Base-by-base conservation (phyloP, 169 alveolate genomes). In the Babesia bovis region DNA sequence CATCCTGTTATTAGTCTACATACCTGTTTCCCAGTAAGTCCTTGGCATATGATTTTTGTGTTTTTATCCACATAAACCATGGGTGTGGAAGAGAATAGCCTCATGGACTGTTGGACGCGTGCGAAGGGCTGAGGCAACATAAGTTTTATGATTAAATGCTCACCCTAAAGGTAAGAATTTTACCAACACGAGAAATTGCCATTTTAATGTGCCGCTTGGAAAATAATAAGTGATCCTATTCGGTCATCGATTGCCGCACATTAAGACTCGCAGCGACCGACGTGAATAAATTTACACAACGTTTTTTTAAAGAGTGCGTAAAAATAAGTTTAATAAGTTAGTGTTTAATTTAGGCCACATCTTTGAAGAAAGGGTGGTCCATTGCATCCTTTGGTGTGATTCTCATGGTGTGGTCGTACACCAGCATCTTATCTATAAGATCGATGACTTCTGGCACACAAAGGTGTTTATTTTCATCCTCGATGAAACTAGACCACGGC, bases 341-440 rank as follows among this genome's bases (percentile, higher is more conserved):
- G 67, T 41, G 38, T 63, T 36, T 49, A 40, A 78, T 49, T 30
- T 83, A 83, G 10, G 87, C 87, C 12, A 91, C 91, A 32, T 79
- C 91, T 32, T 90, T 91, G 86, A 98, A 97, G 86, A 96, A 98
- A 38, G 98, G 98, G 83, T 98, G 99, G 52, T 91, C 91, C 96
- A 98, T 92, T 12, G 99, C 99, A 47, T 97, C 99, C 70, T 86
- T 93, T 9, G 99, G 99, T 28, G 98, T 93, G 55, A 98, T 96
- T 88, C 99, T 92, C 84, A 93, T 78, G 45, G 95, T 94, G 85
- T 96, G 99, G 67, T 97, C 99, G 65, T 95, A 95, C 60, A 94
- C 96, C 4, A 97, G 90, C 99, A 98, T 96, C 72, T 94, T 92
- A 83, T 95, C 96, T 49, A 98, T 83, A 44, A 97, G 86, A 76